phyloP scores from a whole-genome alignment of 1,284 basidiomycete genomes.

The Papiliotrema flavescens region DNA sequence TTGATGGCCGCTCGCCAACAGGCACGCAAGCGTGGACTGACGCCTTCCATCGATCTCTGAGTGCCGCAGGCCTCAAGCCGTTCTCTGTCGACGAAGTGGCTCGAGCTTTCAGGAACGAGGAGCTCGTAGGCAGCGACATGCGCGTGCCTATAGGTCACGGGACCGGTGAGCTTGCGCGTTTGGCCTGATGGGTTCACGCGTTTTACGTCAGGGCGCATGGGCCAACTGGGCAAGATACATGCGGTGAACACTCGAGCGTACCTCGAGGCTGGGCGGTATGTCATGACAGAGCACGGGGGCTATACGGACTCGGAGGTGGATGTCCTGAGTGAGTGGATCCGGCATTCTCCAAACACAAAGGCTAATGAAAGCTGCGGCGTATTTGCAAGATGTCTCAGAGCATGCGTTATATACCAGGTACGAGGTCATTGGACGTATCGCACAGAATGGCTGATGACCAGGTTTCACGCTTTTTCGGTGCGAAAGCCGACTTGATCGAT shows the following conservation, averaged over 20 bases:
- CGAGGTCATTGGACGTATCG: too few relatives aligned
- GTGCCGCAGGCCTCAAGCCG: conserved; percentile 30
- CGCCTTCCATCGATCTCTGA: conserved; percentile 37
- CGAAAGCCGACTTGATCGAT: neutral
- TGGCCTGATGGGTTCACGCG: neutral
- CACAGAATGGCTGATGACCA: too few relatives aligned
- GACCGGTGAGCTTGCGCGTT: conserved; percentile 6
- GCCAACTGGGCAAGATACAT: conserved; percentile 20
- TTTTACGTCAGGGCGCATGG: conserved; percentile 12
- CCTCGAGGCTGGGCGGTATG: conserved; percentile 17
- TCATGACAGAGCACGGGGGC: conserved; percentile 15
- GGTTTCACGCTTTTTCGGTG: conserved; percentile 5
- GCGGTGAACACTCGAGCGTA: conserved; percentile 17
- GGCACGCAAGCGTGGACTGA: conserved; percentile 14
- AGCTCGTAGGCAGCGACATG: conserved; percentile 18
- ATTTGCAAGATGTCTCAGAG: neutral
- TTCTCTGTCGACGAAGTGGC: conserved; percentile 13
- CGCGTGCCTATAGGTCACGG: conserved; percentile 24
- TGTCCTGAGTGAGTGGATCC: conserved; percentile 15
- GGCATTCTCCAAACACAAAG: neutral
- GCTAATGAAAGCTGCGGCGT: neutral
- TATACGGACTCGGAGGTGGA: conserved; percentile 24
- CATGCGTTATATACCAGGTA: conserved; percentile 5
- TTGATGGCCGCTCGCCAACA: conserved; percentile 3
- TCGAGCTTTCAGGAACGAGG: conserved; percentile 2